These are phyloP conservation scores for Hura crepitans DNA, from an alignment of 441 rosid species.

Conservation along the genomic window DNA sequence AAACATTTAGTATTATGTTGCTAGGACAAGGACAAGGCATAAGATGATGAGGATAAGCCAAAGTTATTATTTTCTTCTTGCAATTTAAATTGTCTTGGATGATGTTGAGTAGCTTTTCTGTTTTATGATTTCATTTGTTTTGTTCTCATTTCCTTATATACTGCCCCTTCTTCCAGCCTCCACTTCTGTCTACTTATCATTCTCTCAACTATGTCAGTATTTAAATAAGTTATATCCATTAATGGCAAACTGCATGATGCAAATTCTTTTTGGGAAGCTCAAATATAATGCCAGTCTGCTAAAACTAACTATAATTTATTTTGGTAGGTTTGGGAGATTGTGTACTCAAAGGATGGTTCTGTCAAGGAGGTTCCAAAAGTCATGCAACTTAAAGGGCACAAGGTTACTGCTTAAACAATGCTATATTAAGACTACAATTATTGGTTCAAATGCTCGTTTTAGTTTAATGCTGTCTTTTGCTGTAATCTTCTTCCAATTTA, in stretches of 20 bases:
- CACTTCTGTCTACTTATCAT: not conserved
- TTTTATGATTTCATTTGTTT: not conserved
- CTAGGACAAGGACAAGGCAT: not conserved
- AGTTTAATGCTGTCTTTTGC: not conserved
- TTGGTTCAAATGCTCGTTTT: not conserved
- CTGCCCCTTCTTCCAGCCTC: not conserved
- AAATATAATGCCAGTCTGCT: not conserved
- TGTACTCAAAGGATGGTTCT: slow-evolving; percentile 87
- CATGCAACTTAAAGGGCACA: slow-evolving; percentile 98
- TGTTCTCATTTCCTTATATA: not conserved
- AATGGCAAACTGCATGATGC: not conserved
- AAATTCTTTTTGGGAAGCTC: not conserved
- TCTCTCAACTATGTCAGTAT: not conserved
- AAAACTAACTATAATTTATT: slow-evolving; percentile 10
- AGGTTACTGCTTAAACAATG: slow-evolving; percentile 32
- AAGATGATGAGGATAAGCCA: not conserved
- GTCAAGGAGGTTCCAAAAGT: slow-evolving; percentile 80
- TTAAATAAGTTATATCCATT: not conserved
- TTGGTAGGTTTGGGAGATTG: slow-evolving; percentile 85
- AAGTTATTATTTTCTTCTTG: slow-evolving; percentile 3
- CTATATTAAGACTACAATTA: not conserved
- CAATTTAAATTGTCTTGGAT: slow-evolving; percentile 3
- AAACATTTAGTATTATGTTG: not conserved
- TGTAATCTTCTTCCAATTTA: not conserved
- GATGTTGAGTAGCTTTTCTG: not conserved